Percentiles rank a stretch among this genome's conserved stretches.
phyloP scores from a whole-genome alignment of 2,329 filamentous ascomycete species.

The Claviceps sp. region DNA sequence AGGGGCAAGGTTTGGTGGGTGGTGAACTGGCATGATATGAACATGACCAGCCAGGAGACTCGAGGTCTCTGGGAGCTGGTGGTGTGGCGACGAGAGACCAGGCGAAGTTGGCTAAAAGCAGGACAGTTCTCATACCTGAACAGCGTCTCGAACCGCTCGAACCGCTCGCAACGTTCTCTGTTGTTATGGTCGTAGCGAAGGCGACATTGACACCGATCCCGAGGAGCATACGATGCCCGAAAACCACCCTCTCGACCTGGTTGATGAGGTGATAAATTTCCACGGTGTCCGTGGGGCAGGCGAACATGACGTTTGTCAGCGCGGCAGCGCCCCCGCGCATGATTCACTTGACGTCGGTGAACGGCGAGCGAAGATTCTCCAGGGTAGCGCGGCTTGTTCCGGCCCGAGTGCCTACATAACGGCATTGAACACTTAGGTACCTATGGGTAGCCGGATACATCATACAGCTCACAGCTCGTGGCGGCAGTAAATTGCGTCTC shows the following conservation, averaged over 20 bases:
- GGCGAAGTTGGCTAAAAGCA: not conserved
- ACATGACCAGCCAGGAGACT: not conserved
- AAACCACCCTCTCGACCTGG: not conserved
- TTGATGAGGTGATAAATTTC: not conserved
- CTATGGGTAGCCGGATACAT: too few relatives aligned
- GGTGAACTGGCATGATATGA: constrained; percentile 3
- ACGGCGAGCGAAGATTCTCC: not conserved
- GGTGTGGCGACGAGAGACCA: not conserved
- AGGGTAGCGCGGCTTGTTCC: not conserved
- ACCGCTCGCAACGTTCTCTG: not conserved
- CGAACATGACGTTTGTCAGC: constrained; percentile 7
- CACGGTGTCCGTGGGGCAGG: not conserved
- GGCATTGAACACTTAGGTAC: not conserved
- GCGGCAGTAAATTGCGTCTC: too few relatives aligned
- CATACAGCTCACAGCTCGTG: too few relatives aligned
- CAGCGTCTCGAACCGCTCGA: not conserved
- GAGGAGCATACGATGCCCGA: not conserved
- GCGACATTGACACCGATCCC: not conserved
- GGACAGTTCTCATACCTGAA: not conserved
- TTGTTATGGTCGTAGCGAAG: not conserved
- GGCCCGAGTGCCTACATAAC: too few relatives aligned
- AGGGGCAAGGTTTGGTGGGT: not conserved
- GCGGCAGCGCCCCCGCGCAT: not conserved
- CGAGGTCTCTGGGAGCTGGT: not conserved
- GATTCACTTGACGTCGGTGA: not conserved